Evolutionary conservation across 768 basidiomycete species (phyloP).

Genomic region (Grammothele lineata): DNA sequence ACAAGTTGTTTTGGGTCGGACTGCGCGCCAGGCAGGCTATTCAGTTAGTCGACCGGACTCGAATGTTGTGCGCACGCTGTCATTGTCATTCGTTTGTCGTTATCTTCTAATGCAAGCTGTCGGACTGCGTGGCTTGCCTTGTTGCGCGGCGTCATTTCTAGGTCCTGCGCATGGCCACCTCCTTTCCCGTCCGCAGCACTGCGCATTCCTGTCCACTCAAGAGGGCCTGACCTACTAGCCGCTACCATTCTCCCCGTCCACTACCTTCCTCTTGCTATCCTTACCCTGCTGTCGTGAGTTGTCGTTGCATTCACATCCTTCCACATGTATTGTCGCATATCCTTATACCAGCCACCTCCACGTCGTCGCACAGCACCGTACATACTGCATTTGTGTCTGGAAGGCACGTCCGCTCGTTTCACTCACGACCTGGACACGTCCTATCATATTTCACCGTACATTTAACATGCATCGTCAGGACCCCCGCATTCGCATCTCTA

Average conservation of each 20-base stretch:
- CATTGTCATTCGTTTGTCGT: conserved; percentile 9
- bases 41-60: conserved; percentile 3
- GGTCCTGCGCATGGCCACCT: not conserved
- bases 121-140: not conserved
- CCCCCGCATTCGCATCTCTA: no score
- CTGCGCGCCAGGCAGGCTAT: not conserved
- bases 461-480: not conserved
- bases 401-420: conserved; percentile 3
- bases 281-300: conserved; percentile 5
- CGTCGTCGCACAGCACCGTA: not conserved
- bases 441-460: not conserved
- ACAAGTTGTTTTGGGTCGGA: not conserved
- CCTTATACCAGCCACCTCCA: not conserved
- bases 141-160: not conserved
- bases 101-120: conserved; percentile 14
- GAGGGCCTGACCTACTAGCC: not conserved
- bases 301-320: not conserved
- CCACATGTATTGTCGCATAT: not conserved
- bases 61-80: conserved; percentile 13
- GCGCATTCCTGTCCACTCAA: no score
- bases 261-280: not conserved
- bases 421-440: conserved; percentile 1
- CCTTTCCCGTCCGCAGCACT: no score
- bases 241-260: not conserved
- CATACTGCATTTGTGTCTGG: not conserved